Evolutionary conservation across 2,329 filamentous ascomycete species (phyloP).

Genomic region (Colletotrichum incanum): DNA sequence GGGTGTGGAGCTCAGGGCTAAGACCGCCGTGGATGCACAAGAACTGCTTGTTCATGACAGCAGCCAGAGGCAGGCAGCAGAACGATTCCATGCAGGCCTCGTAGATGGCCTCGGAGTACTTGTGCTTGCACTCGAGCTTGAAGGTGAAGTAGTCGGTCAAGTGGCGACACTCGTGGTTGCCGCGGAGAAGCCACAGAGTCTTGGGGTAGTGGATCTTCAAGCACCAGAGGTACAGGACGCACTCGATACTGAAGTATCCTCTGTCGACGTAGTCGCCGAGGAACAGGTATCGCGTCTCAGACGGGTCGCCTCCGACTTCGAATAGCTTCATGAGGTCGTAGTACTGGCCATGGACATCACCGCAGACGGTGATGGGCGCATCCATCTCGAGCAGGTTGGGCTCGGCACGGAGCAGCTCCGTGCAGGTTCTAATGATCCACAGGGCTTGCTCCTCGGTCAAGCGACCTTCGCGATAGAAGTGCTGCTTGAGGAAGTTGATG

Average conservation of each 20-base stretch:
- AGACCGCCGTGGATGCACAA: slow-evolving; percentile 97
- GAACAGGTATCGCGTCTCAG: slow-evolving; percentile 97
- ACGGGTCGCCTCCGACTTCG: slow-evolving; percentile 96
- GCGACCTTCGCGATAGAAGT: slow-evolving; percentile 97
- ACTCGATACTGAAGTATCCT: slow-evolving; percentile 99
- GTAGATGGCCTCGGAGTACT: slow-evolving; percentile 96
- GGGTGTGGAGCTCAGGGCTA: slow-evolving; percentile 94
- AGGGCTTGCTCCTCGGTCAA: slow-evolving; percentile 97
- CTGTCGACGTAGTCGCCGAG: slow-evolving; percentile 98
- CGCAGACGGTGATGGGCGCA: slow-evolving; percentile 97
- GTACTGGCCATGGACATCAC: slow-evolving; percentile 98
- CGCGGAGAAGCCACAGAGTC: slow-evolving; percentile 95
- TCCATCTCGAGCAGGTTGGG: slow-evolving; percentile 99
- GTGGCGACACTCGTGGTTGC: slow-evolving; percentile 98
- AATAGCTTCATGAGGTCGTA: slow-evolving; percentile 99
- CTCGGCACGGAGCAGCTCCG: slow-evolving; percentile 88
- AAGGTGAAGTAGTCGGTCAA: slow-evolving; percentile 99
- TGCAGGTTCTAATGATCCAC: slow-evolving; percentile 92
- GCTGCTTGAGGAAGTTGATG: slow-evolving; percentile 95
- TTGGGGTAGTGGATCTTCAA: slow-evolving; percentile 99
- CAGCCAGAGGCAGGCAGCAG: slow-evolving; percentile 92
- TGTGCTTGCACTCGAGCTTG: slow-evolving; percentile 99
- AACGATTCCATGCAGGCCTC: slow-evolving; percentile 99
- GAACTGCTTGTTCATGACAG: slow-evolving; percentile 99
- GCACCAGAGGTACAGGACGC: slow-evolving; percentile 96